These are phyloP conservation scores for Punctularia strigosozonata DNA, from an alignment of 768 basidiomycete genomes.

Conservation along the genomic window DNA sequence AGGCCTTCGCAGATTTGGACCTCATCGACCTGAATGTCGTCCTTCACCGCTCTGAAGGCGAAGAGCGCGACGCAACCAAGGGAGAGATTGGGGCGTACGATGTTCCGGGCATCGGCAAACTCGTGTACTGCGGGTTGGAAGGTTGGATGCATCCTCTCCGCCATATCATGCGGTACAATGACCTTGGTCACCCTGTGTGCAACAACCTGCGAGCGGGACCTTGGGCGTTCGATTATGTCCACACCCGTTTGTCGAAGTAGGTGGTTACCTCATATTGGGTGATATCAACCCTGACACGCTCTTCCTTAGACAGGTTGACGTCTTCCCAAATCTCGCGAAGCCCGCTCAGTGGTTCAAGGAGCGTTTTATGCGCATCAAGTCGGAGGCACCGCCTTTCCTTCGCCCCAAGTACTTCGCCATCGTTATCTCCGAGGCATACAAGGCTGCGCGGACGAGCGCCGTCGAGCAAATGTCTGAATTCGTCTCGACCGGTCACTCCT, in stretches of 20 bases:
- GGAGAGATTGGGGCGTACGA: conserved; percentile 78
- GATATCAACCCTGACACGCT: conserved; percentile 3
- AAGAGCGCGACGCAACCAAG: conserved; percentile 81
- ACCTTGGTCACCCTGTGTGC: conserved; percentile 88
- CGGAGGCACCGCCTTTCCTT: conserved; percentile 69
- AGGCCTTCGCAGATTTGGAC: conserved; percentile 61
- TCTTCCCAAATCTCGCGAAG: conserved; percentile 54
- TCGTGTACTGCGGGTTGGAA: conserved; percentile 89
- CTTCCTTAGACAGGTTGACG: conserved; percentile 38
- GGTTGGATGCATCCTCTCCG: conserved; percentile 93
- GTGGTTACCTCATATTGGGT: conserved; percentile 19
- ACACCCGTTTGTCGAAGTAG: conserved; percentile 56
- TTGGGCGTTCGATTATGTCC: conserved; percentile 90
- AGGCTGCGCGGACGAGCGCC: conserved; percentile 71
- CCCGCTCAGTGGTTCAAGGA: conserved; percentile 80
- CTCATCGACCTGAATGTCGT: conserved; percentile 84
- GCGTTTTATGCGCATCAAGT: conserved; percentile 75
- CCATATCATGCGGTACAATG: conserved; percentile 80
- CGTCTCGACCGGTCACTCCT: conserved; percentile 69
- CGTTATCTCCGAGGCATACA: conserved; percentile 84
- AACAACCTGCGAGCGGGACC: conserved; percentile 76
- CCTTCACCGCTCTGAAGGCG: conserved; percentile 79
- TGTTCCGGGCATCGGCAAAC: conserved; percentile 59
- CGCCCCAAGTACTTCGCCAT: conserved; percentile 96
- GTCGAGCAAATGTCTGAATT: conserved; percentile 88